Evolutionary conservation across 768 basidiomycete genomes (phyloP), one percentile per base, ranked within the genome.

Genomic region (Xerocomus brunneocitrinus): DNA sequence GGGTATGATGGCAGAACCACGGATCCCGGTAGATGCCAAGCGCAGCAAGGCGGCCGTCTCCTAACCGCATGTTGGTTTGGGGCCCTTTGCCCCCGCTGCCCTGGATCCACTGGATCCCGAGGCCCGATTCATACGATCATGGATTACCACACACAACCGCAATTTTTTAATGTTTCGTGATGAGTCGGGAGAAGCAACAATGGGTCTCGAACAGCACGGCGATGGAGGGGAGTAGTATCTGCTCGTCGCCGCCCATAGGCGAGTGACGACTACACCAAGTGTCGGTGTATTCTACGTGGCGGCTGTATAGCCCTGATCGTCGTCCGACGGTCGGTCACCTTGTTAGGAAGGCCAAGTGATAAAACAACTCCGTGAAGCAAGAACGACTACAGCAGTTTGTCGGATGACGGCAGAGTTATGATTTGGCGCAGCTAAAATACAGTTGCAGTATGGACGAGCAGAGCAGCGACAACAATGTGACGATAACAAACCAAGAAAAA

Each of bases 351-450:
- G 53, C 39, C 49, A 35, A 12, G 34, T 34, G 13, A 47, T 42
- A 59, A 54, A 41, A 50, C 9, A 54, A 58, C 54, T 55, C 62
- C 57, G 62, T 67, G 60, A 67, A 57, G 50, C 59, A 51, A 34
- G 39, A 52, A 32, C 34, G 8, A 30, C 47, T 24, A 19, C 8
- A 16, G 7, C 8, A 48, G 12, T 25, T 14, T 24, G 36, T 48
- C 36, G 45, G 30, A 54, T 57, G 50, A 55, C 49, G 55, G 58
- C 54, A 61, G 35, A 43, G 61, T 49, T 48, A 52, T 55, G 25
- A 6, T 31, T 50, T 49, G 47, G 36, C 8, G 24, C 35, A 47
- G 45, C 27, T 57, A 55, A 27, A 53, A 55, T 60, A 64, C 59
- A 66, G 35, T 55, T 58, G 64, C 35, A 13, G 16, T 52, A 50